A percentile compares a stretch with the other conserved stretches of the same genome.
These are phyloP conservation scores for Fusarium poae DNA, from an alignment of 2,329 filamentous ascomycete species.

Conservation along the genomic window DNA sequence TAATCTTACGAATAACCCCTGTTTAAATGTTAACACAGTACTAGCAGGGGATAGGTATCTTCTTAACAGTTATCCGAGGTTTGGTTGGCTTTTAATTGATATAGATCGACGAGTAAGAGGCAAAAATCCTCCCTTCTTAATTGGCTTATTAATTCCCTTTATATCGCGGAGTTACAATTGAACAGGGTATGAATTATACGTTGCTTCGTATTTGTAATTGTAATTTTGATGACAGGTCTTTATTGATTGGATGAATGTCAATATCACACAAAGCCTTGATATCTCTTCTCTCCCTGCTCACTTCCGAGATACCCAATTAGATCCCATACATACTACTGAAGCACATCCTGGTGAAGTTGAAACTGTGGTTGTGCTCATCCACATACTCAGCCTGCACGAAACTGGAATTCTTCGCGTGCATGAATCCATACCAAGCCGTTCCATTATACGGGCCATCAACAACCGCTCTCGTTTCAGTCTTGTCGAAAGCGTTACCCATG, in stretches of 20 bases:
- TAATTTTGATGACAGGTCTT: background rate
- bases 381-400: background rate
- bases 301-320: rapidly evolving
- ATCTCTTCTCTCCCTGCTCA: rapidly evolving
- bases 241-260: rapidly evolving
- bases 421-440: background rate
- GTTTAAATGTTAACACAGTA: too few relatives aligned
- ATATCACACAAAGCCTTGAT: rapidly evolving
- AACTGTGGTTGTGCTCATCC: background rate
- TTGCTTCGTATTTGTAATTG: too few relatives aligned
- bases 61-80: too few relatives aligned
- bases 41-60: too few relatives aligned
- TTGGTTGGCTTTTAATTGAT: too few relatives aligned
- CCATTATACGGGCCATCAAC: conserved; percentile 14
- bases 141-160: too few relatives aligned
- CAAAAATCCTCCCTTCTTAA: too few relatives aligned
- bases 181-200: too few relatives aligned
- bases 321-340: conserved; percentile 7
- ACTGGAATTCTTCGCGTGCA: conserved; percentile 8
- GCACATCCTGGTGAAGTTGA: conserved; percentile 19
- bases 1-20: too few relatives aligned
- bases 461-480: background rate
- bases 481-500: background rate
- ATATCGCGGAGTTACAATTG: too few relatives aligned
- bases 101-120: too few relatives aligned